Evolutionary conservation across 1,139 yeast genomes (phyloP), one percentile per base, ranked within the genome.

Genomic region (Saccharomyces hybrid): DNA sequence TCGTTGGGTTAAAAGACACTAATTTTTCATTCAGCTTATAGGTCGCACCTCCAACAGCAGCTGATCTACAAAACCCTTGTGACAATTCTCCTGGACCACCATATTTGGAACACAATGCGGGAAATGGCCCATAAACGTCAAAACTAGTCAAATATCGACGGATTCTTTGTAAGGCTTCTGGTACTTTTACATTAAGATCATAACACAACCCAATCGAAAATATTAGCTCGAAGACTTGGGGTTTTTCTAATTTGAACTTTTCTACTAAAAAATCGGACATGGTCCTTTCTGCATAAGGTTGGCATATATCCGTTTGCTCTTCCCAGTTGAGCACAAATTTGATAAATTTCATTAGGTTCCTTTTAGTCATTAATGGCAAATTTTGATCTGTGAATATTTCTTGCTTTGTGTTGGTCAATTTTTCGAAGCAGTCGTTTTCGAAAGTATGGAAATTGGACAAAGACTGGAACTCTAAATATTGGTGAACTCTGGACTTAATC

Each of bases 21-120:
- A 90, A 72, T 50, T 77, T 71, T 19, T 95, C 84, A 67, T 85
- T 82, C 55, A 93, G 77, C 72, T 90, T 90, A 73, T 91, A 93
- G 44, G 95, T 88, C 56, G 97, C 88, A 56, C 98, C 99, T 31
- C 95, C 98, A 58, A 93, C 99, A 12, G 99, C 99, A 4, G 99
- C 98, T 57, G 96, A 86, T 62, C 99, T 80, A 72, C 98, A 91
- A 70, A 93, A 93, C 1, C 97, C 99, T 73, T 93, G 99, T 6
- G 96, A 84, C 34, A 93, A 76, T 72, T 93, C 99, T 51, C 98
- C 97, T 0, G 96, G 95, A 2, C 97, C 95, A 56, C 99, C 99
- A 71, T 85, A 93, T 75, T 89, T 91, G 57, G 96, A 88, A 63
- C 86, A 85, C 75, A 93, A 78, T 24, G 88, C 95, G 1, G 99